These are phyloP conservation scores for Drosera spatulata DNA, from an alignment of 179 eudicot genomes.

Conservation along the genomic window DNA sequence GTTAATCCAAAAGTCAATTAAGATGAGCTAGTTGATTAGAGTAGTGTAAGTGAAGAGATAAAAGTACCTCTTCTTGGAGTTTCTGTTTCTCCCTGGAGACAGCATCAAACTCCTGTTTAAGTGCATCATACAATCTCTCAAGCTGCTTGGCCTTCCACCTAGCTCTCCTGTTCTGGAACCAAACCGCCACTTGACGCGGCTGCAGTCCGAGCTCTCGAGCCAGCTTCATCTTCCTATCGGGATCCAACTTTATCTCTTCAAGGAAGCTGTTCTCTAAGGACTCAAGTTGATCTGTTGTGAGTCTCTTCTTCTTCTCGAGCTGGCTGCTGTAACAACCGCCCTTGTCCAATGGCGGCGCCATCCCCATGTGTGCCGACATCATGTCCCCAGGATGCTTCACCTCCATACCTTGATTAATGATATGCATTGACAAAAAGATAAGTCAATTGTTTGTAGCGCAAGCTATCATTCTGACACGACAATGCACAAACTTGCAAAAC, in stretches of 20 bases:
- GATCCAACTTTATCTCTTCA: constrained; percentile 75
- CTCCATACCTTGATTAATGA: constrained; percentile 13
- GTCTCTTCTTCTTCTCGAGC: constrained; percentile 43
- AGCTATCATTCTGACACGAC: no score
- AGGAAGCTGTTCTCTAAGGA: constrained; percentile 61
- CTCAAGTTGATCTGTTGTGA: constrained; percentile 56
- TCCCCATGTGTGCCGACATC: constrained; percentile 9
- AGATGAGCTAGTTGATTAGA: no score
- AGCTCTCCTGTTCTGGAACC: constrained; percentile 11
- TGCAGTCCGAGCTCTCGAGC: constrained; percentile 58
- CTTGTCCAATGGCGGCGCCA: constrained; percentile 17
- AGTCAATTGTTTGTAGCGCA: no score
- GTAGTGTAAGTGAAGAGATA: no score
- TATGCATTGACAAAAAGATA: background rate
- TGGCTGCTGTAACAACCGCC: constrained; percentile 5
- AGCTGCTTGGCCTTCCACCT: constrained; percentile 90
- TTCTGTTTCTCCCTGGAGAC: background rate
- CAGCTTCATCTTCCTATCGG: constrained; percentile 67
- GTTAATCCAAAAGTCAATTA: no score
- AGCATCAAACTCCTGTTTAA: constrained; percentile 34
- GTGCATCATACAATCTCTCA: constrained; percentile 54
- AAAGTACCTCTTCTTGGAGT: background rate
- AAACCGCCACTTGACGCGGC: constrained; percentile 11
- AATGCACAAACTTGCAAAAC: no score
- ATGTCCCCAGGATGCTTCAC: constrained; percentile 9